Evolutionary conservation across 2,329 filamentous ascomycete genomes (phyloP), one percentile per base, ranked within the genome.

Genomic region (Fusarium siculi): DNA sequence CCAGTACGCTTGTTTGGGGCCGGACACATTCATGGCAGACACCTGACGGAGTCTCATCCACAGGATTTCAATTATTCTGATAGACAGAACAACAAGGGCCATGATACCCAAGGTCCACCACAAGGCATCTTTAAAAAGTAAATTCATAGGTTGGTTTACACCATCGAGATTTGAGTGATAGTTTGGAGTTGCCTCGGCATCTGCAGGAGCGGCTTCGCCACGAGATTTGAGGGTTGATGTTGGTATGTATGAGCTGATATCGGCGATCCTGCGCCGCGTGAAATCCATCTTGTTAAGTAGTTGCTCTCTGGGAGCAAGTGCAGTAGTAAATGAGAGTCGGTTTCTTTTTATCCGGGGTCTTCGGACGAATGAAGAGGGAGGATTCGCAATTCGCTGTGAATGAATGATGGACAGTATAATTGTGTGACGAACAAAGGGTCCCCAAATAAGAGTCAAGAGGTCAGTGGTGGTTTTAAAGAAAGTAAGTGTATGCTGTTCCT

Each of bases 61-160:
- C 36, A 81, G 77, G 63, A 91, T 84, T 77, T 90, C 87, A 36
- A 84, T 67, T 32, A 91, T 79, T 61, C 90, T 85, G 69, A 91
- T 83, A 25, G 80, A 55, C 42, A 92, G 82, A 52, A 92, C 83
- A 36, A 87, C 71, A 57, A 91, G 77, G 50, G 83, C 89, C 62
- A 89, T 81, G 63, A 86, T 85, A 23, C 90, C 90, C 63, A 92
- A 77, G 55, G 83, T 90, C 86, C 87, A 90, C 89, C 89, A 92
- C 18, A 91, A 77, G 43, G 84, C 80, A 72, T 91, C 84, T 75
- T 84, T 87, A 77, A 91, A 89, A 18, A 89, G 74, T 73, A 89
- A 79, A 78, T 92, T 91, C 73, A 86, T 82, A 4, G 81, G 74
- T 77, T 91, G 89, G 75, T 90, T 87, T 71, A 92, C 90, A 61